A percentile compares a stretch with the other conserved stretches of the same genome.
phyloP scores from a whole-genome alignment of 148 eudicot genomes.

The Nyssa sinensis region DNA sequence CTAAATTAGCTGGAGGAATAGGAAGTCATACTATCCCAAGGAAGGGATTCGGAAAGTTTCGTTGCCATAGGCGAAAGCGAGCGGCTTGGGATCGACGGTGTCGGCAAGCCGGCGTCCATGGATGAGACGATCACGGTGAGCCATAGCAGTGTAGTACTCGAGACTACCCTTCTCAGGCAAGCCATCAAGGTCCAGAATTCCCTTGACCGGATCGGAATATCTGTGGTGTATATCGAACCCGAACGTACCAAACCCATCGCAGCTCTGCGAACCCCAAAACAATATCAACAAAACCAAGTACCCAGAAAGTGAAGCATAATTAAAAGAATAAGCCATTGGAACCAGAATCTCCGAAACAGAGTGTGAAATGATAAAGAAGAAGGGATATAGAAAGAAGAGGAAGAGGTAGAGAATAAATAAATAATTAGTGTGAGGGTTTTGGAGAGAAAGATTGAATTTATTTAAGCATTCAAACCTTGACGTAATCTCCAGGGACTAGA shows the following conservation, averaged over 20 bases:
- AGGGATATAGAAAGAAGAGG: not conserved
- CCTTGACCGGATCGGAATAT: constrained; percentile 67
- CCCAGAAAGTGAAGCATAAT: not conserved
- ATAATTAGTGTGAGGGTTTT: not conserved
- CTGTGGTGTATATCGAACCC: constrained; percentile 81
- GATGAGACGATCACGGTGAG: constrained; percentile 62
- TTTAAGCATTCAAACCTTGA: not conserved
- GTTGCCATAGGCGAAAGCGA: constrained; percentile 60
- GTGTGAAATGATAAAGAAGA: too few species aligned
- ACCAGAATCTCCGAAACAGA: not conserved
- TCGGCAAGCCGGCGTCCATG: constrained; percentile 58
- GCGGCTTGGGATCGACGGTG: constrained; percentile 17
- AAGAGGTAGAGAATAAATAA: not conserved
- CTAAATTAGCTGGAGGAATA: not conserved
- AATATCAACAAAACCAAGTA: constrained; percentile 11
- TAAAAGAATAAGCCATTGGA: not conserved
- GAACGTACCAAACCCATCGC: constrained; percentile 43
- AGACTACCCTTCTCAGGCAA: constrained; percentile 65
- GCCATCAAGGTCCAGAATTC: constrained; percentile 39
- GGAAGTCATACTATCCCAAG: constrained; percentile 71
- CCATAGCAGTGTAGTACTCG: constrained; percentile 62
- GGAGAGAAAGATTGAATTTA: not conserved
- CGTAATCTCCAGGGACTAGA: not conserved
- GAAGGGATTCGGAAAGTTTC: constrained; percentile 36
- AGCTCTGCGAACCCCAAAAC: constrained; percentile 20